These are phyloP conservation scores for Skeletonema marinoi DNA, from an alignment of 108 stramenopile species.

Conservation along the genomic window DNA sequence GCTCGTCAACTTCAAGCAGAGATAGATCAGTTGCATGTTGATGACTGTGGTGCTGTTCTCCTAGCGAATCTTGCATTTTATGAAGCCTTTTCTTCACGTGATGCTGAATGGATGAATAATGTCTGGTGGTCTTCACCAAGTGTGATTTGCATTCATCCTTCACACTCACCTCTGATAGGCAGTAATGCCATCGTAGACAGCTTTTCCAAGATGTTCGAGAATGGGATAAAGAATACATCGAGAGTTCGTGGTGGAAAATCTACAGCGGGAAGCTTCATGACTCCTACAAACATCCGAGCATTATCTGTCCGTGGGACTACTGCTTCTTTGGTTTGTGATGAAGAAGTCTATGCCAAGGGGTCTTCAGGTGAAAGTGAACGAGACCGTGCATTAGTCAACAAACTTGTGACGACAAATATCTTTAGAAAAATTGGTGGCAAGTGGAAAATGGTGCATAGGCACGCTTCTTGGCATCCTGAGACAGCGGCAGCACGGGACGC, in stretches of 20 bases:
- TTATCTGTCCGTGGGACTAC: conserved; percentile 76
- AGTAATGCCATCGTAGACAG: conserved; percentile 59
- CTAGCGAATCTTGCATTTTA: conserved; percentile 81
- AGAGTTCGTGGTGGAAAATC: conserved; percentile 21
- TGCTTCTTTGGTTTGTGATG: conserved; percentile 82
- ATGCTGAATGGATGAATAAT: conserved; percentile 64
- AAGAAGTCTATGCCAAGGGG: conserved; percentile 71
- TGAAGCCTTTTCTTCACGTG: conserved; percentile 72
- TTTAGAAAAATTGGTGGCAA: conserved; percentile 78
- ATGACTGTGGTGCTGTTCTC: conserved; percentile 82
- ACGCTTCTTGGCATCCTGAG: conserved; percentile 84
- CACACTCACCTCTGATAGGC: conserved; percentile 69
- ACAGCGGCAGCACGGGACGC: conserved; percentile 71
- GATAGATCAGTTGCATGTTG: conserved; percentile 73
- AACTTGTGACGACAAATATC: conserved; percentile 79
- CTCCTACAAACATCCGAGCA: conserved; percentile 68
- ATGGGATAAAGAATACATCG: conserved; percentile 30
- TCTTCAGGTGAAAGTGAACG: conserved; percentile 59
- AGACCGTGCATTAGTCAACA: conserved; percentile 65
- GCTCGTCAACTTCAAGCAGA: conserved; percentile 54
- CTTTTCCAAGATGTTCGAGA: conserved; percentile 75
- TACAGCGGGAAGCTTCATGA: conserved; percentile 51
- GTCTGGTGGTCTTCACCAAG: conserved; percentile 75
- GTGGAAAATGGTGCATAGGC: conserved; percentile 86
- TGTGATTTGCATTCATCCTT: conserved; percentile 81